These are phyloP conservation scores for Vigna hirtella DNA, from an alignment of 306 rosid genomes.

Conservation along the genomic window DNA sequence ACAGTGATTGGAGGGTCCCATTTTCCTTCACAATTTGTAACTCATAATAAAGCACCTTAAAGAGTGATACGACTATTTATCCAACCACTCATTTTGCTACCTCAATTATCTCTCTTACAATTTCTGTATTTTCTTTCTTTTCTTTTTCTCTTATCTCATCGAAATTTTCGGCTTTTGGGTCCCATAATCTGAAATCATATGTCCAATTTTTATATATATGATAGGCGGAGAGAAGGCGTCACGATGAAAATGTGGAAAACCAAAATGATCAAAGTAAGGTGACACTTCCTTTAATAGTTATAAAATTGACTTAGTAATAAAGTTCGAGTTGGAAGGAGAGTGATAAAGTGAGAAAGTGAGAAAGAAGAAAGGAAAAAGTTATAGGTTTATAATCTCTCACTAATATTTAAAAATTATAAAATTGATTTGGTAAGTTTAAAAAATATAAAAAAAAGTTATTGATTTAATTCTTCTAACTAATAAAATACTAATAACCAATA, in stretches of 20 bases:
- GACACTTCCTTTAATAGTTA: background rate
- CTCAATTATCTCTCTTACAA: conserved; percentile 32
- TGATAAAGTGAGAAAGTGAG: no score
- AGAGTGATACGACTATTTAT: conserved; percentile 71
- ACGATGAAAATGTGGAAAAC: conserved; percentile 38
- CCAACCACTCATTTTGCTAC: conserved; percentile 58
- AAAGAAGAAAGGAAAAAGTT: no score
- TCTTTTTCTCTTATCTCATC: conserved; percentile 37
- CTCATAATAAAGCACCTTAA: conserved; percentile 58
- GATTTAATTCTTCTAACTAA: no score
- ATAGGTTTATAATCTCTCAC: no score
- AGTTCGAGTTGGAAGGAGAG: no score
- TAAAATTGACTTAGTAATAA: no score
- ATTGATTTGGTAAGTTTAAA: no score
- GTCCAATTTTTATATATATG: conserved; percentile 16
- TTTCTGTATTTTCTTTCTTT: conserved; percentile 61
- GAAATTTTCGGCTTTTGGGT: conserved; percentile 52
- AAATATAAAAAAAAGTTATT: no score
- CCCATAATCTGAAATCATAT: conserved; percentile 45
- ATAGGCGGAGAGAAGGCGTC: conserved; percentile 44
- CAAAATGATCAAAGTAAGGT: conserved; percentile 27
- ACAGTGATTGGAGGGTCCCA: conserved; percentile 61
- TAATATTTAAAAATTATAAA: no score
- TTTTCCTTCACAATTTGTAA: conserved; percentile 48
- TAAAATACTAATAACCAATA: no score